Evolutionary conservation across 2,329 filamentous ascomycete genomes (phyloP), one percentile per base, ranked within the genome.

Genomic region (Sphaerulina populicola): DNA sequence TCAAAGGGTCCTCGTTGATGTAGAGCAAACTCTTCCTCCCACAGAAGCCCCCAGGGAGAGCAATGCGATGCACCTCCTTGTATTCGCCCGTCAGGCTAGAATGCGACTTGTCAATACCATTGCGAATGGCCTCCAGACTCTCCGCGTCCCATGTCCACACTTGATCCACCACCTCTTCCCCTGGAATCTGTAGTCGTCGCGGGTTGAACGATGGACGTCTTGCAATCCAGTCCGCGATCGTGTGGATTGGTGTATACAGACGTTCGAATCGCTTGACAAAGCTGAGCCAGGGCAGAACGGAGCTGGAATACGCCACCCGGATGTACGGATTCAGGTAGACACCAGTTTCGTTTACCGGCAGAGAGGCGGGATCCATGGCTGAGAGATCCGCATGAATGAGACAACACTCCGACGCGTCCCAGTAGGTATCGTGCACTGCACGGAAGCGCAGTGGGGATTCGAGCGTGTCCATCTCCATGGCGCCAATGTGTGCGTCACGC

Each of bases 281-380:
- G 2, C 73, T 69, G 2, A 88, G 71, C 77, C 79, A 82, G 1
- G 69, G 69, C 7, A 85, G 72, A 0, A 80, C 79, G 3, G 64
- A 63, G 29, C 72, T 68, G 42, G 78, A 76, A 64, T 89, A 88
- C 1, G 85, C 81, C 4, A 86, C 83, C 14, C 85, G 79, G 39
- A 89, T 77, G 61, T 79, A 88, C 0, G 85, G 85, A 62, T 89
- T 89, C 73, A 88, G 79, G 62, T 80, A 88, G 46, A 87, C 81
- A 1, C 79, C 81, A 0, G 76, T 75, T 36, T 78, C 73, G 8
- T 64, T 59, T 42, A 41, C 18, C 27, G 48, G 33, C n/a, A 51
- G 37, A 33, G 55, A 46, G 43, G 30, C 36, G 60, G 62, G 18
- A 56, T 65, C 45, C 65, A 65, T 31, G 21, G 54, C 49, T 31